phyloP scores from a whole-genome alignment of 371 early-diverging fungal genomes.

The Mucor plumbeus region DNA sequence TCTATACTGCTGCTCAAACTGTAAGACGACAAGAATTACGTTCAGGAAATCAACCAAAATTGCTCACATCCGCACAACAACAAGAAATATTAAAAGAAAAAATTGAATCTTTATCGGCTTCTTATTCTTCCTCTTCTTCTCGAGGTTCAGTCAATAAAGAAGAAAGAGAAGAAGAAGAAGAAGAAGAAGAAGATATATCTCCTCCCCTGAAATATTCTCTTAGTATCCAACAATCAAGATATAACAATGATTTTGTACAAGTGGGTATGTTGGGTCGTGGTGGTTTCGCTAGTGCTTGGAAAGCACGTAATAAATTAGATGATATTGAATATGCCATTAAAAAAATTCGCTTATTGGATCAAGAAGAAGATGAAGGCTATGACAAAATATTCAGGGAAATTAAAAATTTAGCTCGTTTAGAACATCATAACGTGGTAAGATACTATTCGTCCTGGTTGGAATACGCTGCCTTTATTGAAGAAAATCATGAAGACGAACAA shows the following conservation, averaged over 20 bases:
- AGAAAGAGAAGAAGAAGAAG: background rate
- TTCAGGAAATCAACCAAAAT: constrained; percentile 15
- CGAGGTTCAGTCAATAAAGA: background rate
- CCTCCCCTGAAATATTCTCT: constrained; percentile 24
- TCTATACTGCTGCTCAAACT: constrained; percentile 75
- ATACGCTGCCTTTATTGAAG: constrained; percentile 32
- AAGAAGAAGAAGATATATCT: constrained; percentile 1
- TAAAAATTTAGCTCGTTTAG: constrained; percentile 84
- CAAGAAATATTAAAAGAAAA: constrained; percentile 13
- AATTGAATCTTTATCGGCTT: constrained; percentile 1
- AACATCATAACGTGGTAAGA: constrained; percentile 90
- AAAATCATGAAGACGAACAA: constrained; percentile 16
- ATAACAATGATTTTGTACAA: constrained; percentile 85
- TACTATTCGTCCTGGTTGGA: constrained; percentile 95
- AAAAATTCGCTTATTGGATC: constrained; percentile 64
- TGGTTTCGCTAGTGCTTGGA: constrained; percentile 92
- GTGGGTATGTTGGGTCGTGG: constrained; percentile 84
- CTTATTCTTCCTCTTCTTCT: background rate
- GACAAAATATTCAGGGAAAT: constrained; percentile 90
- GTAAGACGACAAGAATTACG: constrained; percentile 45
- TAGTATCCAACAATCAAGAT: constrained; percentile 72
- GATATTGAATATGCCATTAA: constrained; percentile 91
- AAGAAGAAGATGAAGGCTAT: constrained; percentile 50
- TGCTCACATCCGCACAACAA: constrained; percentile 23
- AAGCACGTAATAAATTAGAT: constrained; percentile 79